A percentile compares a stretch with the other conserved stretches of the same genome.
These are phyloP conservation scores for Backusella tuberculispora DNA, from an alignment of 192 early-diverging fungal genomes.

Conservation along the genomic window DNA sequence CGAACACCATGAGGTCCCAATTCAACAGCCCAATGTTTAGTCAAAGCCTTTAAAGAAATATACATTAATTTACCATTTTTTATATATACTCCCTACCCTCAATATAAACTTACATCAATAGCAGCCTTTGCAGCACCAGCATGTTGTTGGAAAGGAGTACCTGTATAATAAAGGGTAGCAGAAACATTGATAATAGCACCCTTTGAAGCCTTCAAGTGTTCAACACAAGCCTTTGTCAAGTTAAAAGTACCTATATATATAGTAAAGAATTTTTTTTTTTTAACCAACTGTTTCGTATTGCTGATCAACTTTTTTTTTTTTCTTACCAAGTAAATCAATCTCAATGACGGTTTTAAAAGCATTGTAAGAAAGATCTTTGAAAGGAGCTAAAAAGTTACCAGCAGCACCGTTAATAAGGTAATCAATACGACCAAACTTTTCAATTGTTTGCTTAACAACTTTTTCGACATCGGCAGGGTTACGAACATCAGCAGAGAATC, in stretches of 20 bases:
- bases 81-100: background rate
- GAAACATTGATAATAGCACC: slow-evolving; percentile 71
- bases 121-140: slow-evolving; percentile 40
- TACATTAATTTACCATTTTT: slow-evolving; percentile 30
- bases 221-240: slow-evolving; percentile 70
- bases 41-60: slow-evolving; percentile 59
- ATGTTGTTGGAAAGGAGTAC: slow-evolving; percentile 48
- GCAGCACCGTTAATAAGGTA: slow-evolving; percentile 60
- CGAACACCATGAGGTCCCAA: slow-evolving; percentile 76
- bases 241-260: slow-evolving; percentile 75
- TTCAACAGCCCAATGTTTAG: slow-evolving; percentile 65
- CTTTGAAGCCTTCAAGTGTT: slow-evolving; percentile 65
- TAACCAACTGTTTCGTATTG: slow-evolving; percentile 20
- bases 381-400: slow-evolving; percentile 75
- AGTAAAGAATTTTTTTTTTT: slow-evolving; percentile 7
- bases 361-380: slow-evolving; percentile 66
- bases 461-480: slow-evolving; percentile 58
- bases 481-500: slow-evolving; percentile 67
- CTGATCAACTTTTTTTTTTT: background rate
- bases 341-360: slow-evolving; percentile 72
- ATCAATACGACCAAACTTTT: slow-evolving; percentile 68
- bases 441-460: slow-evolving; percentile 60
- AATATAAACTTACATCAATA: slow-evolving; percentile 34
- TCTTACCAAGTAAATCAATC: slow-evolving; percentile 46
- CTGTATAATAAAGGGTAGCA: slow-evolving; percentile 68